Evolutionary conservation across 2,329 filamentous ascomycete genomes (phyloP).

Genomic region (Curvularia lunata): DNA sequence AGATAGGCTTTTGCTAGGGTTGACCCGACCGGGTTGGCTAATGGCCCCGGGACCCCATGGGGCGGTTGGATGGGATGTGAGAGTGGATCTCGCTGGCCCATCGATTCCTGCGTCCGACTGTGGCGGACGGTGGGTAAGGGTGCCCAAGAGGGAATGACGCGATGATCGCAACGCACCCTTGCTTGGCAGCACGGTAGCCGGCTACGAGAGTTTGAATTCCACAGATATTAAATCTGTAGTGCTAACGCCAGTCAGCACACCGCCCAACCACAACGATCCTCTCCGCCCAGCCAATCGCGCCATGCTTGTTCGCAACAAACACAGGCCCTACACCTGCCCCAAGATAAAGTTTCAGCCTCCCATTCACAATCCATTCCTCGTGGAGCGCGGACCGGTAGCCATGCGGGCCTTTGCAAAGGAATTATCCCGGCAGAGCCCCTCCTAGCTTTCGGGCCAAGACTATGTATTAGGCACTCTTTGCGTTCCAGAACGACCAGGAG

Average conservation of each 20-base stretch:
- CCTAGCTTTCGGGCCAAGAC: slow-evolving; percentile 41
- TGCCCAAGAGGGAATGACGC: slow-evolving; percentile 8
- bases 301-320: neutral
- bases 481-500: slow-evolving; percentile 44
- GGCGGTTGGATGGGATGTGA: slow-evolving; percentile 44
- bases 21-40: slow-evolving; percentile 26
- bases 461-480: slow-evolving; percentile 39
- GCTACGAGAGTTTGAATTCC: slow-evolving; percentile 34
- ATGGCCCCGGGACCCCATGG: slow-evolving; percentile 41
- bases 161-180: slow-evolving; percentile 11
- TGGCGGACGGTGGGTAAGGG: slow-evolving; percentile 28
- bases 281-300: slow-evolving; percentile 10
- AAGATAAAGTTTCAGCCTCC: slow-evolving; percentile 29
- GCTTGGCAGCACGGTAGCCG: slow-evolving; percentile 20
- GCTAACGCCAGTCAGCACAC: slow-evolving; percentile 4
- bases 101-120: slow-evolving; percentile 32
- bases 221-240: slow-evolving; percentile 25
- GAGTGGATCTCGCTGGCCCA: slow-evolving; percentile 37
- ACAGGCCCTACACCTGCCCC: slow-evolving; percentile 8
- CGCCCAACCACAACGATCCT: neutral
- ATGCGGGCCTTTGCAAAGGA: slow-evolving; percentile 23
- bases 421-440: slow-evolving; percentile 19
- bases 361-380: slow-evolving; percentile 1
- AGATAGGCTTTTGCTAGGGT: slow-evolving; percentile 13
- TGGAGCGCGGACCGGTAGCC: slow-evolving; percentile 20